A percentile compares a stretch with the other conserved stretches of the same genome.
phyloP scores from a whole-genome alignment of 768 basidiomycete genomes.

The Botryobasidium botryosum region DNA sequence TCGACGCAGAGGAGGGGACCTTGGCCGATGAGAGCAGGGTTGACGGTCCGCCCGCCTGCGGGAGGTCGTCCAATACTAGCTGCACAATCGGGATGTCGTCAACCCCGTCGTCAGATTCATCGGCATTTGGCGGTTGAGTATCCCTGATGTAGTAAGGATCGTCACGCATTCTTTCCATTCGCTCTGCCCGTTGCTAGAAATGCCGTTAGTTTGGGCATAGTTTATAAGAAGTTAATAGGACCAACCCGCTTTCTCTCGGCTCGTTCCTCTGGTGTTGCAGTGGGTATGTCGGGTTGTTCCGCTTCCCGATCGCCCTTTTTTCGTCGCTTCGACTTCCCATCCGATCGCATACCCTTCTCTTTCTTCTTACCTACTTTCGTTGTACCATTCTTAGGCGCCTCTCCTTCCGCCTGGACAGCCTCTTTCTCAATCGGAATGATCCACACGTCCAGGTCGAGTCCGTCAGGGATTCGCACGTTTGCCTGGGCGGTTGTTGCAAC shows the following conservation, averaged over 20 bases:
- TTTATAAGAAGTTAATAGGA: constrained; percentile 1
- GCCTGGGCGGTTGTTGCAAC: constrained; percentile 68
- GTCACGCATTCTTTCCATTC: constrained; percentile 56
- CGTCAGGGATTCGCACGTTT: constrained; percentile 66
- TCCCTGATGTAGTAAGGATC: constrained; percentile 88
- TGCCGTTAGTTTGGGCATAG: neutral
- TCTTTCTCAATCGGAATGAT: constrained; percentile 38
- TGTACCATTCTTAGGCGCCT: constrained; percentile 20
- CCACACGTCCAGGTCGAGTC: constrained; percentile 72
- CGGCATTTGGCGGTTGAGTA: neutral
- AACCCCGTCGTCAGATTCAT: neutral
- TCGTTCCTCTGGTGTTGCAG: constrained; percentile 30
- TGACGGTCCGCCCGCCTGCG: too few species aligned
- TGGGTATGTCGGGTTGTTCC: constrained; percentile 18
- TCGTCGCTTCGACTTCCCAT: constrained; percentile 26
- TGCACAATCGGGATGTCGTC: neutral
- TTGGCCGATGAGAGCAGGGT: neutral
- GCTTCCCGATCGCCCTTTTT: constrained; percentile 20
- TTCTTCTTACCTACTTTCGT: constrained; percentile 25
- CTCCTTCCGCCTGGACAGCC: constrained; percentile 26
- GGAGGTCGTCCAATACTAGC: neutral
- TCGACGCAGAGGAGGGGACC: neutral
- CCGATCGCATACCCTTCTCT: constrained; percentile 26
- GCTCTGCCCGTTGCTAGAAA: constrained; percentile 52
- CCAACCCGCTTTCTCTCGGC: constrained; percentile 41